These are phyloP conservation scores for Myrmaecium sp. DNA, from an alignment of 2,329 filamentous ascomycete species.

Conservation along the genomic window DNA sequence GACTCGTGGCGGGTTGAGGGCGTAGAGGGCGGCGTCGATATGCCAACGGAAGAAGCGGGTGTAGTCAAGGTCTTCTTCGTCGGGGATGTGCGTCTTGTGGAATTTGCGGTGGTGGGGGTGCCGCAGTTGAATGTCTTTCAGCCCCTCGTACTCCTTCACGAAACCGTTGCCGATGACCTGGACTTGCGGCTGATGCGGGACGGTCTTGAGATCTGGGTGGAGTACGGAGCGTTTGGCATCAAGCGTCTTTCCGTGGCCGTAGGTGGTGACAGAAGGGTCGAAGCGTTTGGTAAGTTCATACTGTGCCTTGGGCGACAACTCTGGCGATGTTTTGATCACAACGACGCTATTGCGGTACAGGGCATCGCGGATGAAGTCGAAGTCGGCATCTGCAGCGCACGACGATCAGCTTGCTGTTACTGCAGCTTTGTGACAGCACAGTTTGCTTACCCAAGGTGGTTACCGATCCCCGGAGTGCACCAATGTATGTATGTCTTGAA, in stretches of 20 bases:
- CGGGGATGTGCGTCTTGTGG: slow-evolving; percentile 46
- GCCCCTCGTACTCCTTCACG: slow-evolving; percentile 51
- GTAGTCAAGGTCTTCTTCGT: slow-evolving; percentile 39
- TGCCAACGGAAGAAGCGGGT: slow-evolving; percentile 62
- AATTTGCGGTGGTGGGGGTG: slow-evolving; percentile 69
- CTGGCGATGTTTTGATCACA: slow-evolving; percentile 50
- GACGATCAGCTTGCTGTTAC: slow-evolving; percentile 2
- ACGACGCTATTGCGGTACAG: slow-evolving; percentile 53
- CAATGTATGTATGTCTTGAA: slow-evolving; percentile 16
- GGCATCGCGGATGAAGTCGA: slow-evolving; percentile 43
- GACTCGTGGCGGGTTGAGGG: slow-evolving; percentile 54
- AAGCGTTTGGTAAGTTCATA: slow-evolving; percentile 59
- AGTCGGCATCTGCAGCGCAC: slow-evolving; percentile 39
- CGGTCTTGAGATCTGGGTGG: slow-evolving; percentile 64
- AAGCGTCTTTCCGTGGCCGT: slow-evolving; percentile 58
- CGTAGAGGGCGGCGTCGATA: slow-evolving; percentile 63
- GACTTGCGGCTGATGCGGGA: slow-evolving; percentile 63
- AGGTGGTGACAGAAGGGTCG: slow-evolving; percentile 46
- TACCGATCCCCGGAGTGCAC: slow-evolving; percentile 44
- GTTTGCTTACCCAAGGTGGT: slow-evolving; percentile 28
- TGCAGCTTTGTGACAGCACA: neutral
- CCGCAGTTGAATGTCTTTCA: slow-evolving; percentile 48
- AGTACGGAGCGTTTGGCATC: slow-evolving; percentile 50
- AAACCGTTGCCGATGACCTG: slow-evolving; percentile 67
- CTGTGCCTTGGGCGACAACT: slow-evolving; percentile 51